Evolutionary conservation across 805 yeast genomes (phyloP).

Genomic region (Metschnikowia aberdeeniae): DNA sequence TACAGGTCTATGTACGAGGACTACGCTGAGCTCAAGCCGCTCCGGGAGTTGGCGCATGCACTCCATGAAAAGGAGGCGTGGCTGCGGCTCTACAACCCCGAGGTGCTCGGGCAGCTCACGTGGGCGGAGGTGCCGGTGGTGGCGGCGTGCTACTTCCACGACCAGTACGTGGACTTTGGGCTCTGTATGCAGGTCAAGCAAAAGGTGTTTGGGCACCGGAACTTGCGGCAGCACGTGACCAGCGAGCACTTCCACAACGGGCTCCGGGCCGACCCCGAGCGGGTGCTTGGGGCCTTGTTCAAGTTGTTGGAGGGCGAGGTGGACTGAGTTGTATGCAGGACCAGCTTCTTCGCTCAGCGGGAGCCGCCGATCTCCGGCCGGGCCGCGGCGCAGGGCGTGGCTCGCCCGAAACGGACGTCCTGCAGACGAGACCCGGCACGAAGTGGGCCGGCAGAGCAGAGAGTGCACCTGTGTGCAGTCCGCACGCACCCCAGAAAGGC

Average conservation of each 20-base stretch:
- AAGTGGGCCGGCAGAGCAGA: too few species aligned
- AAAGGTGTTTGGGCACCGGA: conserved; percentile 28
- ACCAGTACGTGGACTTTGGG: conserved; percentile 50
- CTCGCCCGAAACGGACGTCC: too few species aligned
- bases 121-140: conserved; percentile 41
- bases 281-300: conserved; percentile 39
- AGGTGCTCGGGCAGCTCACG: conserved; percentile 26
- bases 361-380: too few species aligned
- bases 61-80: conserved; percentile 32
- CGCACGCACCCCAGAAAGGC: too few species aligned
- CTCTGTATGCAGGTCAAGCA: conserved; percentile 35
- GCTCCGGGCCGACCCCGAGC: conserved; percentile 37
- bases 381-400: too few species aligned
- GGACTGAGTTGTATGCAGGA: conserved; percentile 20
- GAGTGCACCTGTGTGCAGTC: too few species aligned
- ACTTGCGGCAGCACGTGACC: conserved; percentile 40
- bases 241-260: conserved; percentile 53
- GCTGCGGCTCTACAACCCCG: conserved; percentile 35
- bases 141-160: conserved; percentile 46
- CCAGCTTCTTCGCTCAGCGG: too few species aligned
- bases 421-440: too few species aligned
- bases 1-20: conserved; percentile 49
- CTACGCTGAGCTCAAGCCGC: conserved; percentile 37
- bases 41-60: conserved; percentile 39
- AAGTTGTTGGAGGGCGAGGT: conserved; percentile 37